These are phyloP conservation scores for Penstemon barbatus DNA, from an alignment of 257 asterid genomes.

Conservation along the genomic window DNA sequence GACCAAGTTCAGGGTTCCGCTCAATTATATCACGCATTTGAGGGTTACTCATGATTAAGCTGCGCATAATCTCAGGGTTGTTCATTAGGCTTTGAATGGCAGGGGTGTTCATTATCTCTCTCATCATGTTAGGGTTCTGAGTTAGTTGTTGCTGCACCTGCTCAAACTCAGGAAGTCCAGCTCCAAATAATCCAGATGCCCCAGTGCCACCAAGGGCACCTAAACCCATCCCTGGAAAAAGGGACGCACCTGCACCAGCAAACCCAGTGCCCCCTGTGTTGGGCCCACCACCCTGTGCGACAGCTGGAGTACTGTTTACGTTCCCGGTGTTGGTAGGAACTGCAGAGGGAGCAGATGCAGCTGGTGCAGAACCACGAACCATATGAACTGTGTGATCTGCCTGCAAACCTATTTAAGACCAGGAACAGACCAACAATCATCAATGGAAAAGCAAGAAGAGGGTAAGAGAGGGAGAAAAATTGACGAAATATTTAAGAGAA, in stretches of 20 bases:
- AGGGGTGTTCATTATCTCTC: conserved; percentile 59
- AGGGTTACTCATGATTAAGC: conserved; percentile 64
- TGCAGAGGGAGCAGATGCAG: conserved; percentile 37
- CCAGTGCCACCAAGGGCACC: conserved; percentile 43
- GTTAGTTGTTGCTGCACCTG: conserved; percentile 56
- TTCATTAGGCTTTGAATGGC: conserved; percentile 55
- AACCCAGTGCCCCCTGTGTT: conserved; percentile 35
- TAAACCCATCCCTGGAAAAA: conserved; percentile 45
- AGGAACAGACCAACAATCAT: conserved; percentile 10
- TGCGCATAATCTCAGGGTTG: conserved; percentile 61
- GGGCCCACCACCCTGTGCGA: conserved; percentile 36
- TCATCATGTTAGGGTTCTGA: conserved; percentile 60
- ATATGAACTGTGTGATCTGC: conserved; percentile 68
- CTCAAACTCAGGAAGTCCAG: conserved; percentile 57
- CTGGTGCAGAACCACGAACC: conserved; percentile 61
- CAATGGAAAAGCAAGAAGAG: conserved; percentile 6
- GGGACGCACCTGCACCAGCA: conserved; percentile 45
- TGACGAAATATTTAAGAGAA: background rate
- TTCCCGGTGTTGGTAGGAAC: conserved; percentile 36
- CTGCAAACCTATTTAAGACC: conserved; percentile 46
- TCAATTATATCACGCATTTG: conserved; percentile 72
- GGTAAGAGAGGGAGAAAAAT: background rate
- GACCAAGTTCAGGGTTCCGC: conserved; percentile 67
- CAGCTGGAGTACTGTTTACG: conserved; percentile 28
- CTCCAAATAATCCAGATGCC: conserved; percentile 48